phyloP scores from a whole-genome alignment of 1,284 basidiomycete species.

The Ustilago bromivora region DNA sequence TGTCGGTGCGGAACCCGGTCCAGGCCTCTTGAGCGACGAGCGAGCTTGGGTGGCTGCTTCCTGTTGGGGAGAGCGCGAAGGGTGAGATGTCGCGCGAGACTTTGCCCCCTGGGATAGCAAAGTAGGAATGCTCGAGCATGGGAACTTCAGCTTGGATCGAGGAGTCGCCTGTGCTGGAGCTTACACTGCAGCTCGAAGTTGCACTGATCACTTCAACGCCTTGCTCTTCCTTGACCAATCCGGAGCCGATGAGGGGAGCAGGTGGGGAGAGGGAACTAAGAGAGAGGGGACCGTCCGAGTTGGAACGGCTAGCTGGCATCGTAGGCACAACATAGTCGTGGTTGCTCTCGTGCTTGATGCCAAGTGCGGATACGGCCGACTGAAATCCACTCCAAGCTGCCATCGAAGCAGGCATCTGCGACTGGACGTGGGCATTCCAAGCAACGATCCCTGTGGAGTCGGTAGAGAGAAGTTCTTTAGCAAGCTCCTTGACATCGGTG shows the following conservation, averaged over 20 bases:
- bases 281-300: constrained; percentile 36
- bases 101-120: constrained; percentile 14
- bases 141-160: constrained; percentile 18
- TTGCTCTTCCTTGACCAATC: constrained; percentile 14
- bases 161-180: constrained; percentile 31
- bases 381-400: constrained; percentile 36
- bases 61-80: constrained; percentile 20
- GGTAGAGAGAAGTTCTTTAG: constrained; percentile 19
- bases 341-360: constrained; percentile 10
- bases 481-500: constrained; percentile 31
- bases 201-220: constrained; percentile 17
- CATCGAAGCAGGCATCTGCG: constrained; percentile 29
- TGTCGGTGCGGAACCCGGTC: constrained; percentile 3
- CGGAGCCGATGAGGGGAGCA: neutral
- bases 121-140: constrained; percentile 26
- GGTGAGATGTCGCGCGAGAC: constrained; percentile 22
- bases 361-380: neutral
- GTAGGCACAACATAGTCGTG: constrained; percentile 12
- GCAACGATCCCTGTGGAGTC: constrained; percentile 37
- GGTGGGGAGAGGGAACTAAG: constrained; percentile 35
- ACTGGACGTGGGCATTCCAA: constrained; percentile 47
- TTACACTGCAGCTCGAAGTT: constrained; percentile 36
- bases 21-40: constrained; percentile 21
- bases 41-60: constrained; percentile 21
- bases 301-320: constrained; percentile 19